phyloP scores from a whole-genome alignment of 768 basidiomycete species.

The Epithele typhae region DNA sequence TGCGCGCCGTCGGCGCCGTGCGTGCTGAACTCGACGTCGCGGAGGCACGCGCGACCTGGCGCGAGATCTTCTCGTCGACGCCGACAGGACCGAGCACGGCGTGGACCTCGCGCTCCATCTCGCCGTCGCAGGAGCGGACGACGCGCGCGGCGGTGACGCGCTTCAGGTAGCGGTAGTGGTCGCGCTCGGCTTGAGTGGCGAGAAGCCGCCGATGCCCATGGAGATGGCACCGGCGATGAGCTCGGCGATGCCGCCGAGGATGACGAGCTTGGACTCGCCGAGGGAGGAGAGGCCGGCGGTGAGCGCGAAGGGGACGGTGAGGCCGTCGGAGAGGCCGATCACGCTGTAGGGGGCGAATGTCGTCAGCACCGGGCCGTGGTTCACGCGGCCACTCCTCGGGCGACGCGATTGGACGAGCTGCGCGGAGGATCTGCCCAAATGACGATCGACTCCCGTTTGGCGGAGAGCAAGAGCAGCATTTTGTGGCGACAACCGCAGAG shows the following conservation, averaged over 20 bases:
- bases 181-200: constrained; percentile 93
- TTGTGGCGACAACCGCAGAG: no score
- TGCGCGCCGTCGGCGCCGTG: constrained; percentile 4
- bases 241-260: constrained; percentile 92
- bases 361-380: no score
- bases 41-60: constrained; percentile 72
- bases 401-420: no score
- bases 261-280: constrained; percentile 87
- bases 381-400: no score
- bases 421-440: no score
- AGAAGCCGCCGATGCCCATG: constrained; percentile 99
- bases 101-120: constrained; percentile 94
- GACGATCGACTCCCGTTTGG: no score
- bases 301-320: constrained; percentile 90
- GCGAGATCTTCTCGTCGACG: constrained; percentile 77
- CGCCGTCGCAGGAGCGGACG: constrained; percentile 83
- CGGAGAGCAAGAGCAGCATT: no score
- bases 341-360: constrained; percentile 55
- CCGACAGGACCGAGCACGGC: constrained; percentile 87
- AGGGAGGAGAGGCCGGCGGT: constrained; percentile 87
- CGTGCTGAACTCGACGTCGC: constrained; percentile 55
- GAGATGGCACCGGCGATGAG: constrained; percentile 95
- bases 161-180: constrained; percentile 83
- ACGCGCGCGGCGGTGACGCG: constrained; percentile 77
- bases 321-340: constrained; percentile 86